phyloP scores from a whole-genome alignment of 2,329 filamentous ascomycete species.

The Monilinia laxa region DNA sequence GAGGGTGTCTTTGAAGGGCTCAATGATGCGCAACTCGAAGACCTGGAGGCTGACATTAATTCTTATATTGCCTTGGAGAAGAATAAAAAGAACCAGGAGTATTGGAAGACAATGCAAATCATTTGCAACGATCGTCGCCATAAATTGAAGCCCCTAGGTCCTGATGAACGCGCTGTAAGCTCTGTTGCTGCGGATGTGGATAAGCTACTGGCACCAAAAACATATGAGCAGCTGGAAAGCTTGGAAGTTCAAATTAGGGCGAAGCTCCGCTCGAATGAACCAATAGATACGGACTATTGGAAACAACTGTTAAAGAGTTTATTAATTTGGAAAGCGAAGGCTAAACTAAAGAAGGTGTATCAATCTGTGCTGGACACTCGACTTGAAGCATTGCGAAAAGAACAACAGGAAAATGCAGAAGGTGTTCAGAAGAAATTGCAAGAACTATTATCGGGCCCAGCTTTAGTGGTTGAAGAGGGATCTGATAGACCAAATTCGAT shows the following conservation, averaged over 20 bases:
- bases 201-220: constrained; percentile 80
- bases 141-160: constrained; percentile 57
- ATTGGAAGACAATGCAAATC: constrained; percentile 87
- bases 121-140: constrained; percentile 76
- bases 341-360: constrained; percentile 75
- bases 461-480: constrained; percentile 35
- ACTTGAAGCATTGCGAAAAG: constrained; percentile 62
- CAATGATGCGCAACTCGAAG: constrained; percentile 62
- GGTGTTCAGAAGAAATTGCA: constrained; percentile 53
- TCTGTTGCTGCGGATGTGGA: constrained; percentile 88
- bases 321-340: constrained; percentile 87
- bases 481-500: constrained; percentile 24
- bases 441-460: constrained; percentile 46
- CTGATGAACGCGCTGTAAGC: constrained; percentile 70
- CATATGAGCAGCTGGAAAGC: constrained; percentile 78
- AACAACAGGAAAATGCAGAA: constrained; percentile 67
- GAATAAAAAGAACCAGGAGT: constrained; percentile 75
- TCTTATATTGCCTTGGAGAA: constrained; percentile 81
- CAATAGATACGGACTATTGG: constrained; percentile 96
- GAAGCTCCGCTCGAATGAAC: constrained; percentile 83
- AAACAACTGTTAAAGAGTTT: constrained; percentile 84
- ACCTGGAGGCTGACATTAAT: constrained; percentile 77
- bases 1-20: constrained; percentile 77
- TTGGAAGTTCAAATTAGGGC: constrained; percentile 83
- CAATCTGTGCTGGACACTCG: constrained; percentile 72